Base-by-base conservation (phyloP, 352 stramenopile species). In the Globisporangium paroecandrum region DNA sequence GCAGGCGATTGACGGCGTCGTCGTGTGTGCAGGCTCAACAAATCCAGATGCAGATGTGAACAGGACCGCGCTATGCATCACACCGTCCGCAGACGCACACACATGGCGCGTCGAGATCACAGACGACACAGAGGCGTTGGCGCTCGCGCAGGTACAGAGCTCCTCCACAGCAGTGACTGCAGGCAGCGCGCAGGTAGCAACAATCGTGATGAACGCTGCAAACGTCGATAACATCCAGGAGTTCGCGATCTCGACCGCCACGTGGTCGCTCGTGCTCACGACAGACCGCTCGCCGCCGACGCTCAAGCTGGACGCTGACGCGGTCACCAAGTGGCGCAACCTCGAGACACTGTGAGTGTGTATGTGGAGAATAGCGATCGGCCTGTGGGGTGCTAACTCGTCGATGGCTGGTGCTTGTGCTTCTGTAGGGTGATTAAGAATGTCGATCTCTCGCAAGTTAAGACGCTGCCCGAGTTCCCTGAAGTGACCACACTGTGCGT, bases 271-370 rank as follows among this genome's bases (percentile, higher is more conserved):
- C n/a, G 27, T 27, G 29, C 27, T 70, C 36, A 43, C 53, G 41
- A 55, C 51, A 15, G 51, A 66, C 12, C 13, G 27, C 12, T 46
- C 22, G 29, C 64, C 55, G 9, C 55, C 56, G 43, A 49, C 55
- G 27, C 64, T 70, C 24, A 57, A 46, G 13, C 34, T 70, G 10
- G 58, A 65, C 29, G 32, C 49, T 12, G 54, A 29, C 12, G 24
- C 51, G 27, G 0, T 70, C n/a, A 25, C 32, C 3, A 34, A 55
- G 10, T 70, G 65, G 65, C 41, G 25, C 24, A 32, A n/a, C 27
- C 34, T 70, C 58, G 65, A 70, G 36, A 53, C 58, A 38, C 58
- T 70, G 65, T 70, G 41, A 27, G 65, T 69, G 15, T 56, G 36
- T 27, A 0, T n/a, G 24, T 59, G 34, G 1, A 41, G 24, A 18